phyloP scores from a whole-genome alignment of 768 basidiomycete genomes.

The Xanthoconium purpureum region DNA sequence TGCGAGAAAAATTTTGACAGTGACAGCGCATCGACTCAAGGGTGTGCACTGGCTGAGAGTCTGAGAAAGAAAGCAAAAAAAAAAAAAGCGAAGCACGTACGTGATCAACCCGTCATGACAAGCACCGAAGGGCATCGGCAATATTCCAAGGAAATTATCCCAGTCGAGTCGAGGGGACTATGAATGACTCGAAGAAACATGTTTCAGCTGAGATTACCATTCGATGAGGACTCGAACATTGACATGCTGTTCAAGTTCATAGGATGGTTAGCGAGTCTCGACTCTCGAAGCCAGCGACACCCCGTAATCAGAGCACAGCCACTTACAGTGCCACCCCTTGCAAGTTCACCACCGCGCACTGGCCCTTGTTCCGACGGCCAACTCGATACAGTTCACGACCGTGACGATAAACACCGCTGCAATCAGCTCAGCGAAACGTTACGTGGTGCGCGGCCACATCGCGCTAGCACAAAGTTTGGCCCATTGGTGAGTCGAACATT shows the following conservation, averaged over 20 bases:
- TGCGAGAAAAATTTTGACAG: slow-evolving; percentile 3
- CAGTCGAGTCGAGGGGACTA: neutral
- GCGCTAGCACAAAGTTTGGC: neutral
- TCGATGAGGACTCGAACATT: neutral
- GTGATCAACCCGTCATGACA: neutral
- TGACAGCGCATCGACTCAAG: slow-evolving; percentile 6
- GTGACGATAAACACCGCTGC: slow-evolving; percentile 4
- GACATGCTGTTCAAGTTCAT: neutral
- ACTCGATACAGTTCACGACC: neutral
- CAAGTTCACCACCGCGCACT: neutral
- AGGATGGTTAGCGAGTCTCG: neutral
- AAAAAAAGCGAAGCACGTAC: neutral
- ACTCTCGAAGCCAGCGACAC: no score
- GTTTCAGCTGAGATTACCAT: neutral
- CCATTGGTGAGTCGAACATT: neutral
- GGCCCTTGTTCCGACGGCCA: neutral
- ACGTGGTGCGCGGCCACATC: slow-evolving; percentile 1
- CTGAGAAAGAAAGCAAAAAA: slow-evolving; percentile 7
- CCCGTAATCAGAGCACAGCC: slow-evolving; percentile 9
- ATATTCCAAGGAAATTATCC: neutral
- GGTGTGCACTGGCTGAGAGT: neutral
- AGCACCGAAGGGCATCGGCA: neutral
- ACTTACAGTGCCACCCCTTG: neutral
- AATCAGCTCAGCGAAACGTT: neutral
- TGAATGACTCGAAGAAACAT: neutral